These are phyloP conservation scores for Acacia concinna DNA, from an alignment of 331 rosid genomes.

Conservation along the genomic window DNA sequence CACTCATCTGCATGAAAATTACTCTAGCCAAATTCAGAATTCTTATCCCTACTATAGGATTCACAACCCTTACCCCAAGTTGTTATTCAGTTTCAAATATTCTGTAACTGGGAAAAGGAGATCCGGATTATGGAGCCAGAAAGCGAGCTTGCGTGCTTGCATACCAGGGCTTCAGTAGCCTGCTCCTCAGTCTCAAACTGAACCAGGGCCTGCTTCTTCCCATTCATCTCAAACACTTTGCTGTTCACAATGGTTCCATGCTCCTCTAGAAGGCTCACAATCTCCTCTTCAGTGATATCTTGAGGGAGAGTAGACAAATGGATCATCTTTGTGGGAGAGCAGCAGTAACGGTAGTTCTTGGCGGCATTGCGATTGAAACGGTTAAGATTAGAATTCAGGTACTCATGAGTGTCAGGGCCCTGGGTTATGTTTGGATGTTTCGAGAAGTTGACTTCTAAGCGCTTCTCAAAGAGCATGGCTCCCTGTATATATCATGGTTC, in stretches of 20 bases:
- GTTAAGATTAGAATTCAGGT: conserved; percentile 82
- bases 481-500: conserved; percentile 51
- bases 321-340: conserved; percentile 93
- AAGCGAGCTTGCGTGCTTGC: conserved; percentile 85
- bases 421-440: conserved; percentile 85
- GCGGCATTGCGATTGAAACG: conserved; percentile 97
- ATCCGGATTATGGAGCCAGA: conserved; percentile 77
- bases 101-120: conserved; percentile 92
- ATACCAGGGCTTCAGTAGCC: conserved; percentile 96
- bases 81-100: conserved; percentile 43
- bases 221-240: conserved; percentile 95
- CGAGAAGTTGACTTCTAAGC: conserved; percentile 91
- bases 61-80: conserved; percentile 39
- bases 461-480: conserved; percentile 79
- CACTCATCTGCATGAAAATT: conserved; percentile 47
- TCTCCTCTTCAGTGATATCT: conserved; percentile 85
- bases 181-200: conserved; percentile 92
- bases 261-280: conserved; percentile 74
- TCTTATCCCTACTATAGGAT: conserved; percentile 46
- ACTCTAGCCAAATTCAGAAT: conserved; percentile 45
- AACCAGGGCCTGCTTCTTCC: conserved; percentile 89
- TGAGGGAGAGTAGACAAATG: conserved; percentile 89
- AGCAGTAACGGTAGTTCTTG: conserved; percentile 94
- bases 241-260: conserved; percentile 71
- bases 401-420: conserved; percentile 95